A percentile compares a stretch with the other conserved stretches of the same genome.
Conservation (phyloP, 1,139 yeast genomes). For the Scheffersomyces quercinus region DNA sequence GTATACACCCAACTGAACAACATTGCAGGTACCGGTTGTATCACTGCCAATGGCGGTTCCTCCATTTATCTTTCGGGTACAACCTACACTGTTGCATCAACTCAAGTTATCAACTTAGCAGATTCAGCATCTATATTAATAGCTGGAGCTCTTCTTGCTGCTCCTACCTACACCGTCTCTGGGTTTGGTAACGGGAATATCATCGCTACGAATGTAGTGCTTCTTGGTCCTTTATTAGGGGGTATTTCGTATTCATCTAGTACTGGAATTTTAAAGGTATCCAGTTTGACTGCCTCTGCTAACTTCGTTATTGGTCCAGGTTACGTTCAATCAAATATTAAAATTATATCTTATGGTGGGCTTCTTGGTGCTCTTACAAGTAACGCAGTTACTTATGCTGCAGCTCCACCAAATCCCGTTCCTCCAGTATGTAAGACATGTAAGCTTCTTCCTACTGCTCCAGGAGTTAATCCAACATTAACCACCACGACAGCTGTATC, state of each 20-base stretch:
- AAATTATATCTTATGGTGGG: slow-evolving; percentile 1
- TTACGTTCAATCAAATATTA: slow-evolving; percentile 9
- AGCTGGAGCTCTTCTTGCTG: slow-evolving; percentile 9
- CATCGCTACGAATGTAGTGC: slow-evolving; percentile 14
- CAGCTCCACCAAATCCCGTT: slow-evolving; percentile 15
- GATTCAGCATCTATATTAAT: slow-evolving; percentile 6
- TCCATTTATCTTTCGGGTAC: slow-evolving; percentile 12
- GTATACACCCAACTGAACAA: slow-evolving; percentile 13
- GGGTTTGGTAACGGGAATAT: slow-evolving; percentile 18
- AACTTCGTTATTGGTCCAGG: slow-evolving; percentile 25
- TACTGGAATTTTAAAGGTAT: neutral
- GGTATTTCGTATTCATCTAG: too few relatives aligned
- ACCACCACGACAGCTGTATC: neutral
- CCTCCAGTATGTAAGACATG: slow-evolving; percentile 19
- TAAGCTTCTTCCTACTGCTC: slow-evolving; percentile 4
- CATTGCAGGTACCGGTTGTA: slow-evolving; percentile 18
- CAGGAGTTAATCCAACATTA: slow-evolving; percentile 4
- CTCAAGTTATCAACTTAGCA: slow-evolving; percentile 12
- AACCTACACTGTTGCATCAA: slow-evolving; percentile 2
- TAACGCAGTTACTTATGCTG: slow-evolving; percentile 10
- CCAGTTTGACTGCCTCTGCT: slow-evolving; percentile 8
- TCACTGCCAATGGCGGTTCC: slow-evolving; percentile 14
- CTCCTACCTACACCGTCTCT: slow-evolving; percentile 12
- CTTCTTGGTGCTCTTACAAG: too few relatives aligned
- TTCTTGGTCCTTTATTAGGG: slow-evolving; percentile 1